Evolutionary conservation across 2,329 filamentous ascomycete genomes (phyloP), one percentile per base, ranked within the genome.

Genomic region (Dactylellina sp.): DNA sequence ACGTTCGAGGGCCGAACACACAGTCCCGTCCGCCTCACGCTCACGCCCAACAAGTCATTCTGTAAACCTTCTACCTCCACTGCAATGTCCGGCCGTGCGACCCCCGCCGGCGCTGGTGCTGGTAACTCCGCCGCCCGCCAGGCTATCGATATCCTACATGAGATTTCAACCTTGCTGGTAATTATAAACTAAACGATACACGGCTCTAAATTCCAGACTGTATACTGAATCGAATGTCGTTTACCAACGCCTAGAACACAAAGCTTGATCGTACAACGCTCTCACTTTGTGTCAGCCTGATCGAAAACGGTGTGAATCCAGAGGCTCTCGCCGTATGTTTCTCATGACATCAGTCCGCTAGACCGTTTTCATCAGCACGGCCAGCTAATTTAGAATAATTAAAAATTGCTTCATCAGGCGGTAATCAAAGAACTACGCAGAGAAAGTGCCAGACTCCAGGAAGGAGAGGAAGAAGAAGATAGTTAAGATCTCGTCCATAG

Each of bases 301-400:
- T 99, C 78, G 95, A 99, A 82, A 97, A 97, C 80, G 95, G 95
- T 12, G 92, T 98, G 28, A 97, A 97, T 80, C 95, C 95, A 0
- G 94, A 98, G 81, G 95, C 94, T 0, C 84, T 99, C 32, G 93
- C 94, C 22, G 95, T 98, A 86, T 80, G 92, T 40, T 40, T 7
- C 12, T 16, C 37, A 40, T 16, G 5, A 14, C 12, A 40, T 40
- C 37, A 40, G 14, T 12, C 37, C 6, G 37, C 5, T 40, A 12
- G 14, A 7, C 28, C 28, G n/a, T n/a, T 32, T 32, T 32, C 9
- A 9, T 4, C 28, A 4, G 28, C 4, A 32, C 28, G 28, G 9
- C 28, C 9, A 32, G 44, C 20, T 47, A 24, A 47, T 5, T 25
- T 24, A 4, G 1, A 1, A 11, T 47, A 24, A 47, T 5, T 25